Evolutionary conservation across 768 basidiomycete genomes (phyloP).

Genomic region (Tricholoma sp.): DNA sequence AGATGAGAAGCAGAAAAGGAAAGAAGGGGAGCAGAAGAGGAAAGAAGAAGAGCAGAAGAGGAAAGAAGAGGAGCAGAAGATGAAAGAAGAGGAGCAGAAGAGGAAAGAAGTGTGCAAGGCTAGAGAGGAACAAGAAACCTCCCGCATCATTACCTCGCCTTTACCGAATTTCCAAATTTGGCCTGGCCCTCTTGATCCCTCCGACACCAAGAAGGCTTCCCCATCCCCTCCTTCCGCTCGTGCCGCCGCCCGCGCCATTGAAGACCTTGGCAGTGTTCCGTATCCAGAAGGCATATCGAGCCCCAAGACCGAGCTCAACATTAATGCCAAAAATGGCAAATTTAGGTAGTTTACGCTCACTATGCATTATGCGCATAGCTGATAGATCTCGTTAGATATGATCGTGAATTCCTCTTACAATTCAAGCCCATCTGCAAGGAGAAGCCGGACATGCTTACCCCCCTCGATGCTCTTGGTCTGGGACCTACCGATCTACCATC

Average conservation of each 20-base stretch:
- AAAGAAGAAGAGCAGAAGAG: slow-evolving; percentile 29
- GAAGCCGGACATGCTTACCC: slow-evolving; percentile 86
- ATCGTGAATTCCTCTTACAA: slow-evolving; percentile 95
- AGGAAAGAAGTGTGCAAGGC: slow-evolving; percentile 26
- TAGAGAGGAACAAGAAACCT: slow-evolving; percentile 45
- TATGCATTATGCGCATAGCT: neutral
- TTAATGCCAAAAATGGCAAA: slow-evolving; percentile 79
- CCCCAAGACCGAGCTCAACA: slow-evolving; percentile 81
- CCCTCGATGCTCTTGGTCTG: slow-evolving; percentile 87
- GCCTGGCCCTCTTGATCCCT: slow-evolving; percentile 39
- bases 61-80: slow-evolving; percentile 24
- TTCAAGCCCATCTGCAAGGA: slow-evolving; percentile 95
- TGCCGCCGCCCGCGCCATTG: slow-evolving; percentile 79
- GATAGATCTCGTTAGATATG: slow-evolving; percentile 57
- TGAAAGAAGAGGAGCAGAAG: slow-evolving; percentile 30
- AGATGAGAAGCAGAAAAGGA: slow-evolving; percentile 23
- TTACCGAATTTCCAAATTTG: too few relatives aligned
- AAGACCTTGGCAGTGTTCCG: slow-evolving; percentile 67
- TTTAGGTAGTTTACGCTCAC: slow-evolving; percentile 52
- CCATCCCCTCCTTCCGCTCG: slow-evolving; percentile 60
- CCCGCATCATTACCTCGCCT: slow-evolving; percentile 59
- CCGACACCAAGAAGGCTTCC: slow-evolving; percentile 41
- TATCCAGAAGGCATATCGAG: slow-evolving; percentile 84
- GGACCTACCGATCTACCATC: slow-evolving; percentile 64
- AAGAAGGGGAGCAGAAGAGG: slow-evolving; percentile 25